Conservation (phyloP, 495 filamentous ascomycete genomes). For the Talaromyces thailandensis region DNA sequence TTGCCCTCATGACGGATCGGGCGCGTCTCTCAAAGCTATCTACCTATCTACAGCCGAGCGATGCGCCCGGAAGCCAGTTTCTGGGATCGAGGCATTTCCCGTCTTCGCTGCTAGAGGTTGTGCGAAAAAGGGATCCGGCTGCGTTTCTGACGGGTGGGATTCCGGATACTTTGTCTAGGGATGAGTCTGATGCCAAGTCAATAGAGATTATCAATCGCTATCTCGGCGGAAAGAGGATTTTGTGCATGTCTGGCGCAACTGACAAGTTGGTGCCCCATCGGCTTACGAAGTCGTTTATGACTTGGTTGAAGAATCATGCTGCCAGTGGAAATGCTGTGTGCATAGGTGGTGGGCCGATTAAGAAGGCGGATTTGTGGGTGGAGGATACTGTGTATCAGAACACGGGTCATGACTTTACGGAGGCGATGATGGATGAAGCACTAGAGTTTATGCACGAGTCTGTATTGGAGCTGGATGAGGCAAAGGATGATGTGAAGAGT, state of each 20-base stretch:
- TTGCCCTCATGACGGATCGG: constrained; percentile 67
- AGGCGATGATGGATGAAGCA: constrained; percentile 64
- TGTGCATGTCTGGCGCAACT: constrained; percentile 64
- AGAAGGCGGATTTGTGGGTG: constrained; percentile 38
- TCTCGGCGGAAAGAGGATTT: constrained; percentile 63
- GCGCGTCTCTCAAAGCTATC: constrained; percentile 62
- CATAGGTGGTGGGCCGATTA: constrained; percentile 24
- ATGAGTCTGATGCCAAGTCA: neutral
- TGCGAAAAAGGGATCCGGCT: constrained; percentile 60
- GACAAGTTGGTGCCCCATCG: constrained; percentile 84
- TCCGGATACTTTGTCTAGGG: neutral
- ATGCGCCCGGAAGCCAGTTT: constrained; percentile 53
- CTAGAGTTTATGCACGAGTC: constrained; percentile 54
- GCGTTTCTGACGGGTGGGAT: constrained; percentile 52
- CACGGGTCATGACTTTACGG: constrained; percentile 64
- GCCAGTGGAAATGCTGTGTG: constrained; percentile 45
- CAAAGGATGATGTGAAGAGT: neutral
- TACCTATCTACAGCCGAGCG: constrained; percentile 41
- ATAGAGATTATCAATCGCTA: constrained; percentile 26
- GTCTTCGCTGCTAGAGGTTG: constrained; percentile 47
- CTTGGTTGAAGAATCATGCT: constrained; percentile 56
- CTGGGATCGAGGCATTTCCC: constrained; percentile 73
- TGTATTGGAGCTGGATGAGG: constrained; percentile 17
- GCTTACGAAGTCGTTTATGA: constrained; percentile 58
- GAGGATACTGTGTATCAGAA: constrained; percentile 66